Base-by-base conservation (phyloP, 2,329 filamentous ascomycete genomes). In the Cladosporium cucumerinum region DNA sequence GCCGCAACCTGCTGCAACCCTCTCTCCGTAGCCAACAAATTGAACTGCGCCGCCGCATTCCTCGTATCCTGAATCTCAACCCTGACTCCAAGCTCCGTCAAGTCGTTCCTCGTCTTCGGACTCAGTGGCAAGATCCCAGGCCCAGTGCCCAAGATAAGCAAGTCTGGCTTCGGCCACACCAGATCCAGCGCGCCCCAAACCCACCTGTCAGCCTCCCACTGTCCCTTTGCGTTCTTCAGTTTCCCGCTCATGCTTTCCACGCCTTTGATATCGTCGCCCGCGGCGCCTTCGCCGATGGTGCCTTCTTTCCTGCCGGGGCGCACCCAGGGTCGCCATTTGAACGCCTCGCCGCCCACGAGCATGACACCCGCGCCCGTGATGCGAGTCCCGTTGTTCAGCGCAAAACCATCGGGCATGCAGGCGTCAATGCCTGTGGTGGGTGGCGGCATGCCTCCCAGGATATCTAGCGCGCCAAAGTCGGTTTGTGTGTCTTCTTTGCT, bases 21-120 rank as follows among this genome's bases (percentile, higher is more conserved):
- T 60, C 95, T 83, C 80, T 99, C 95, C 21, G 93, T 98, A n/a
- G 93, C 94, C 63, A 99, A 80, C 72, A 99, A 76, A 75, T 99
- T 99, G 78, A 95, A 99, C 76, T 97, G 93, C 36, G 93, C 90
- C 1, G 94, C 92, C 10, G 95, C 95, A 78, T 98, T 98, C 68
- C 92, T 84, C 34, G 95, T 98, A 79, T 98, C 95, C 73, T 94
- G 85, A 3, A 97, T 84, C 73, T 99, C 95, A 5, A 98, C 83
- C 65, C 92, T 84, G 70, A 98, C 90, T 0, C 95, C 95, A 49
- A 98, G 78, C 32, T 86, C 84, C 67, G 89, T 89, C 64, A 99
- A 87, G 70, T 87, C 83, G 65, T 83, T 83, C 70, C 89, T 87
- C 51, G 92, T 91, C 70, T 87, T 84, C 0, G 91, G 90, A 64